These are phyloP conservation scores for Talaromyces sp. DNA, from an alignment of 2,329 filamentous ascomycete species.

Conservation along the genomic window DNA sequence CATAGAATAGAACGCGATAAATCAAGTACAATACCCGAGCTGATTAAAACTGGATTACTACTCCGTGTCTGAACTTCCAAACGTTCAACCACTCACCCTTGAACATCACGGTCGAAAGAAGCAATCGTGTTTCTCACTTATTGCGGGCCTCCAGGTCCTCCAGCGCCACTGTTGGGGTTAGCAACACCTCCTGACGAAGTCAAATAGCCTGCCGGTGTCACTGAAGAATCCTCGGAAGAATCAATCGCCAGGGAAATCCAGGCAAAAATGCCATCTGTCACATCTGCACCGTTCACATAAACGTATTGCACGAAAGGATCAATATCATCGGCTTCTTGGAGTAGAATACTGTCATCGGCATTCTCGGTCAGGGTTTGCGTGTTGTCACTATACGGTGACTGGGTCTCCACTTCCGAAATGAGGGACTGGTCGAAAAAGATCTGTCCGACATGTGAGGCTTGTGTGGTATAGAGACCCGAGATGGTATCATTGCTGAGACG, in stretches of 20 bases:
- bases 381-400: slow-evolving; percentile 48
- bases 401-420: slow-evolving; percentile 49
- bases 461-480: slow-evolving; percentile 39
- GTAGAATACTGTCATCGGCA: slow-evolving; percentile 35
- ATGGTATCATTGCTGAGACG: slow-evolving; percentile 22
- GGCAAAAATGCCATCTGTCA: slow-evolving; percentile 51
- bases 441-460: slow-evolving; percentile 60
- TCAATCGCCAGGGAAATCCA: slow-evolving; percentile 56
- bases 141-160: background rate
- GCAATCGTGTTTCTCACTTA: background rate
- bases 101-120: background rate
- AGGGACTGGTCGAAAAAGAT: slow-evolving; percentile 62
- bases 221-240: slow-evolving; percentile 21
- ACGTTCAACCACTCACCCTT: background rate
- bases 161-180: background rate
- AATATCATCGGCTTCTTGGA: slow-evolving; percentile 49
- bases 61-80: background rate
- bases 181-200: background rate
- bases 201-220: background rate
- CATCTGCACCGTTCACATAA: slow-evolving; percentile 49
- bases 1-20: background rate
- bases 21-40: background rate
- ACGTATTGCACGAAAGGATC: slow-evolving; percentile 59
- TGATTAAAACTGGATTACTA: background rate
- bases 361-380: slow-evolving; percentile 4